Percentiles rank a stretch among this genome's conserved stretches.
phyloP scores from a whole-genome alignment of 139 green algal species.

The Chlorella sp. region DNA sequence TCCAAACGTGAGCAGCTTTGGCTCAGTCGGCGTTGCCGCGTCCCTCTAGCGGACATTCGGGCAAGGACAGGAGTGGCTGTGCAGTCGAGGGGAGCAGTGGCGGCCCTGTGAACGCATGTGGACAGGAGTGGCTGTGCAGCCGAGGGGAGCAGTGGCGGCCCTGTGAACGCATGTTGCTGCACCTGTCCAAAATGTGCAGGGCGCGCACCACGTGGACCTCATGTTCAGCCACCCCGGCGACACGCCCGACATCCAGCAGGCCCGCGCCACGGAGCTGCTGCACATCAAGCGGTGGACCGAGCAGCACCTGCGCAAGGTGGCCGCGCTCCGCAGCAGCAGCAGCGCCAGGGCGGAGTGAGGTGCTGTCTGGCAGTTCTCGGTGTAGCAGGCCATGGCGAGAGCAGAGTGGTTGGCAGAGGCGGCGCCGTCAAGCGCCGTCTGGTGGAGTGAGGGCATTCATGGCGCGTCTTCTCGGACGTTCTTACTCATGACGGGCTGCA shows the following conservation, averaged over 20 bases:
- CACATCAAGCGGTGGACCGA: neutral
- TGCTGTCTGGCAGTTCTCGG: too few species aligned
- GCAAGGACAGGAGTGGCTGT: neutral
- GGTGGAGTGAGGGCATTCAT: too few species aligned
- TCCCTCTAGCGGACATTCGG: too few species aligned
- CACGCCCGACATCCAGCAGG: neutral
- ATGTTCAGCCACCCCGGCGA: constrained; percentile 52
- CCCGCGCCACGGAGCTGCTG: neutral
- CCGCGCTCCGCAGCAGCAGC: too few species aligned
- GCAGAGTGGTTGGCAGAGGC: too few species aligned
- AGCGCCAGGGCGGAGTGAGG: too few species aligned
- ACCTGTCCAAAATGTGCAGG: constrained; percentile 9
- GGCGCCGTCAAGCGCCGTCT: too few species aligned
- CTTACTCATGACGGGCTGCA: too few species aligned
- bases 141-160: neutral
- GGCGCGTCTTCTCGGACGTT: too few species aligned
- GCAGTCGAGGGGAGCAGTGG: neutral
- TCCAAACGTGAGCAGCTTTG: constrained; percentile 37
- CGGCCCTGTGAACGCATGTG: neutral
- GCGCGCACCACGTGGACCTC: constrained; percentile 63
- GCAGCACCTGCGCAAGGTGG: too few species aligned
- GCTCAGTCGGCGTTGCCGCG: too few species aligned
- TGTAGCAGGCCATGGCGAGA: too few species aligned
- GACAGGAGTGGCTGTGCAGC: neutral
- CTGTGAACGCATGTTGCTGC: neutral